Evolutionary conservation across 2,329 filamentous ascomycete species (phyloP).

Genomic region (Aspergillus tanneri): DNA sequence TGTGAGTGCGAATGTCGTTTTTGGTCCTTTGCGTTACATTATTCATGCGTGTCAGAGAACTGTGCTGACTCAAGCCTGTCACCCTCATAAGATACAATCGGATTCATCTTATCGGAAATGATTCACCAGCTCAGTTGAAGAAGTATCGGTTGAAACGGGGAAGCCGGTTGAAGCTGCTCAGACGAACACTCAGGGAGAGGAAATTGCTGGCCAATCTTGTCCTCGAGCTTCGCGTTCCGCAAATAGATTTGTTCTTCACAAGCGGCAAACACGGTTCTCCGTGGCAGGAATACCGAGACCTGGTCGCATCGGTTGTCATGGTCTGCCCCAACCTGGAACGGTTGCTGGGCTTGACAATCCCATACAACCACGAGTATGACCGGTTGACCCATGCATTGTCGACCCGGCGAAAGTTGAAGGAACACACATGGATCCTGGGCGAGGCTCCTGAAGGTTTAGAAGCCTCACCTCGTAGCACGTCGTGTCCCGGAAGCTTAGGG

Average conservation of each 20-base stretch:
- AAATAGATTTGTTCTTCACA: constrained; percentile 44
- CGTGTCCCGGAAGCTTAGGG: constrained; percentile 47
- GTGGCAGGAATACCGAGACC: constrained; percentile 51
- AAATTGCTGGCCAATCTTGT: constrained; percentile 53
- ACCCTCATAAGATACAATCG: constrained; percentile 48
- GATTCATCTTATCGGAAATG: constrained; percentile 50
- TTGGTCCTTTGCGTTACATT: too few species aligned
- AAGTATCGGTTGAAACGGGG: constrained; percentile 51
- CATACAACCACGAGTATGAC: constrained; percentile 55
- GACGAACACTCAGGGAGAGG: constrained; percentile 55
- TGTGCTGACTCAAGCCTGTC: constrained; percentile 11
- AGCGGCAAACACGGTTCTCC: constrained; percentile 42
- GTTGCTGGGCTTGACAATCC: constrained; percentile 54
- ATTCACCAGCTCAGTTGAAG: constrained; percentile 47
- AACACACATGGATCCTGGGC: constrained; percentile 58
- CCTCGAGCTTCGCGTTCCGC: constrained; percentile 53
- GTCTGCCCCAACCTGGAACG: constrained; percentile 58
- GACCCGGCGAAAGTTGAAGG: constrained; percentile 53
- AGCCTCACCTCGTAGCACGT: constrained; percentile 37
- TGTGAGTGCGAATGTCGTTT: constrained; percentile 43
- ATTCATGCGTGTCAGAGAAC: constrained; percentile 8
- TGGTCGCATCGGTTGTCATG: constrained; percentile 58
- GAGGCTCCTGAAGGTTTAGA: constrained; percentile 43
- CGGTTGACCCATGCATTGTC: constrained; percentile 57
- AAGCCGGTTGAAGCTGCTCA: constrained; percentile 54